These are phyloP conservation scores for Paraleonurus japonicus DNA, from an alignment of 257 asterid genomes.

Conservation along the genomic window DNA sequence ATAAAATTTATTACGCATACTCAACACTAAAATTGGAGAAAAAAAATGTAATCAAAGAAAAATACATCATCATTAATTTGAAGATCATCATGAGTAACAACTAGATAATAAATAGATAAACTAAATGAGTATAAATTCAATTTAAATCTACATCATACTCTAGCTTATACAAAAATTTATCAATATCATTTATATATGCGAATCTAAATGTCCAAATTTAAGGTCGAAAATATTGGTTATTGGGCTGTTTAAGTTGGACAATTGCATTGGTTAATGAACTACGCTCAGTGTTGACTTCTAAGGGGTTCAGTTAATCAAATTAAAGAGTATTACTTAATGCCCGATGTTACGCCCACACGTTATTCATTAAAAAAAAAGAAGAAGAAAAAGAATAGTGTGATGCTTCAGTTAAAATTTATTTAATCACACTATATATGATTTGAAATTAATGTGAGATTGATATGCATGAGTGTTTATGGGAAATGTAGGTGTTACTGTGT, in stretches of 20 bases:
- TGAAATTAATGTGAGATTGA: neutral
- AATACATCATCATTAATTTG: too few species aligned
- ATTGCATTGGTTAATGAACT: neutral
- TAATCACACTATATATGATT: neutral
- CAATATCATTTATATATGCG: neutral
- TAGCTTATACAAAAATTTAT: too few species aligned
- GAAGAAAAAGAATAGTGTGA: neutral
- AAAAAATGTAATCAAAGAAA: too few species aligned
- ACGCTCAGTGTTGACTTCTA: neutral
- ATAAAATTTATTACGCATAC: too few species aligned
- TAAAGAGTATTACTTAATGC: neutral
- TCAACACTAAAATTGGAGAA: too few species aligned
- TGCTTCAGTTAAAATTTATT: neutral
- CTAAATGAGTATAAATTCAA: too few species aligned
- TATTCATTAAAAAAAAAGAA: too few species aligned
- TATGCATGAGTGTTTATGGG: neutral
- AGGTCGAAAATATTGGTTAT: neutral
- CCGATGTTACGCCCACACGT: neutral
- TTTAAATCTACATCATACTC: too few species aligned
- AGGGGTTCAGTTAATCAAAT: neutral
- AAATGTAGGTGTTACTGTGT: neutral
- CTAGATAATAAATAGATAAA: too few species aligned
- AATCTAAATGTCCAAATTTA: neutral
- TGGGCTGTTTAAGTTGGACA: neutral
- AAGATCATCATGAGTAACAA: too few species aligned